phyloP scores from a whole-genome alignment of 225 moss, liverwort and hornwort genomes.

The Bryoerythrophyllum caledonicum region DNA sequence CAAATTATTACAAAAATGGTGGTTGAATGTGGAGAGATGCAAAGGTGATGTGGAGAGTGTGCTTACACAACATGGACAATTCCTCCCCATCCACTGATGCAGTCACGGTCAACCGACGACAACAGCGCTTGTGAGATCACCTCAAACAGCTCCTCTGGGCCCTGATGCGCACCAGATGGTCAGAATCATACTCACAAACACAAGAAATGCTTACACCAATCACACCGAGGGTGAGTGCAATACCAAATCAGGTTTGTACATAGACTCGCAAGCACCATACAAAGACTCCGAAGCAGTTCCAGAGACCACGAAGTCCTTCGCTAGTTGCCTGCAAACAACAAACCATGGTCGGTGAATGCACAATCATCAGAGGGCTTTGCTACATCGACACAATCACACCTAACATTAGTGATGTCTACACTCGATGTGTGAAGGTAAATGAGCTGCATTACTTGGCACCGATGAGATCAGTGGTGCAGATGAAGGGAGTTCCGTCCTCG shows the following conservation, averaged over 20 bases:
- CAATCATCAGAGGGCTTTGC: not conserved
- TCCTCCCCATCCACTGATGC: constrained; percentile 99
- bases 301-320: constrained; percentile 92
- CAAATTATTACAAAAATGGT: not conserved
- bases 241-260: constrained; percentile 99
- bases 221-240: not conserved
- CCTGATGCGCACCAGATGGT: constrained; percentile 37
- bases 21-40: not conserved
- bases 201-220: not conserved
- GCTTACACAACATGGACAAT: constrained; percentile 94
- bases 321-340: constrained; percentile 66
- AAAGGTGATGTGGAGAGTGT: not conserved
- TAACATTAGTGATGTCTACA: not conserved
- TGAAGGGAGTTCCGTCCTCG: constrained; percentile 80
- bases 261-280: constrained; percentile 99
- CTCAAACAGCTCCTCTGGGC: constrained; percentile 91
- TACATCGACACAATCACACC: not conserved
- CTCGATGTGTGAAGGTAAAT: not conserved
- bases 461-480: constrained; percentile 96
- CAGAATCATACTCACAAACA: not conserved
- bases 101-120: constrained; percentile 94
- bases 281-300: constrained; percentile 96
- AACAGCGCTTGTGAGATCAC: constrained; percentile 90
- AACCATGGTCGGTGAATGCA: not conserved
- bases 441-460: constrained; percentile 74